phyloP scores from a whole-genome alignment of 805 yeast species.

The Cyberlindnera samutprakarnensis region DNA sequence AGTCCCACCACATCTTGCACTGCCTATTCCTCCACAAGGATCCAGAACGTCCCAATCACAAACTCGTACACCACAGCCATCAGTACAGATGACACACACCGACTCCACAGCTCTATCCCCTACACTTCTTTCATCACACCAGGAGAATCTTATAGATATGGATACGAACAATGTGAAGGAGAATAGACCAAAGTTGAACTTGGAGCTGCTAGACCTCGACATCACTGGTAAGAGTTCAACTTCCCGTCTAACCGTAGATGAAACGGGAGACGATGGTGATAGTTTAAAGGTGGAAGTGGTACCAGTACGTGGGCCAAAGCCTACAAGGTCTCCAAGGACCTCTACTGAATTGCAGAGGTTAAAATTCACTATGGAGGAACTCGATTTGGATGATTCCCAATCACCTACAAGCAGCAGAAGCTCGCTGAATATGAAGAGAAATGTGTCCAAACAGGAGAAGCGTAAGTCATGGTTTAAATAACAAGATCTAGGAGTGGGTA shows the following conservation, averaged over 20 bases:
- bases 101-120: slow-evolving; percentile 3
- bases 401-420: no score
- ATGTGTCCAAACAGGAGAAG: slow-evolving; percentile 6
- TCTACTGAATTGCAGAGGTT: slow-evolving; percentile 11
- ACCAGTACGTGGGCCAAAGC: slow-evolving; percentile 5
- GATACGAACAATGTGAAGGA: slow-evolving; percentile 5
- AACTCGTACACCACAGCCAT: neutral
- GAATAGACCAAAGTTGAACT: slow-evolving; percentile 12
- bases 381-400: slow-evolving; percentile 12
- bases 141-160: slow-evolving; percentile 11
- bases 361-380: slow-evolving; percentile 16
- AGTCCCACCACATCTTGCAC: neutral
- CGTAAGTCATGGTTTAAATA: slow-evolving; percentile 3
- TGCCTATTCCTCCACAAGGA: neutral
- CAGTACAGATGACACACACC: slow-evolving; percentile 4
- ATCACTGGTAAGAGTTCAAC: no score
- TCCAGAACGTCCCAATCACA: no score
- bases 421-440: slow-evolving; percentile 11
- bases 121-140: no score
- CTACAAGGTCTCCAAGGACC: slow-evolving; percentile 1
- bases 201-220: slow-evolving; percentile 16
- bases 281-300: slow-evolving; percentile 18
- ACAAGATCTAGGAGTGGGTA: no score
- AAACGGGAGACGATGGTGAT: no score
- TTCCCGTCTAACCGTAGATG: no score